Percentiles rank a stretch among this genome's conserved stretches.
Evolutionary conservation across 2,329 filamentous ascomycete species (phyloP).

Genomic region (Sphaerulina populicola): DNA sequence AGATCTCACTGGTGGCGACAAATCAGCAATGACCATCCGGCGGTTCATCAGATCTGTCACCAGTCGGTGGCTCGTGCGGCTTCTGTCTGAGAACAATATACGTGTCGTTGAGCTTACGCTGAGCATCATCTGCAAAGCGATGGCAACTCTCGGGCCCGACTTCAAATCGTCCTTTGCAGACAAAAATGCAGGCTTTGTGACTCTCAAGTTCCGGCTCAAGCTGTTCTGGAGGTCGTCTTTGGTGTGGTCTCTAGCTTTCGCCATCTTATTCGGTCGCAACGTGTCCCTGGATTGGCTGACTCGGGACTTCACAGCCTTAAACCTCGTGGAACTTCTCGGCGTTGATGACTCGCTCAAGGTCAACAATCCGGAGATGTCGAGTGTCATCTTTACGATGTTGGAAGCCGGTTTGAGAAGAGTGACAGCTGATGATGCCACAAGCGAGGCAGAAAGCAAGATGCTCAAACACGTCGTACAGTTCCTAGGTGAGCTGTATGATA

Average conservation of each 20-base stretch:
- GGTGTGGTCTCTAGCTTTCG: constrained; percentile 81
- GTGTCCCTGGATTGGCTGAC: constrained; percentile 64
- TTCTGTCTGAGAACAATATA: constrained; percentile 77
- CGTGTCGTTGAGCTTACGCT: constrained; percentile 72
- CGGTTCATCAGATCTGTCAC: constrained; percentile 93
- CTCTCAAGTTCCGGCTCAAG: constrained; percentile 73
- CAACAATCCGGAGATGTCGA: constrained; percentile 66
- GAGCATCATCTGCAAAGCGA: constrained; percentile 73
- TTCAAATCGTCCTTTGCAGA: constrained; percentile 80
- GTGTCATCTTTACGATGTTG: constrained; percentile 77
- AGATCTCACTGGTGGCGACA: constrained; percentile 24
- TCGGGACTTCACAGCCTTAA: constrained; percentile 63
- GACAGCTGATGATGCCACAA: constrained; percentile 52
- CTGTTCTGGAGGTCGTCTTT: constrained; percentile 81
- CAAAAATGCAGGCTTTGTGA: constrained; percentile 79
- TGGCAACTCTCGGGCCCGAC: constrained; percentile 69
- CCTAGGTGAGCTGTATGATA: constrained; percentile 66
- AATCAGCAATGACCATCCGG: constrained; percentile 22
- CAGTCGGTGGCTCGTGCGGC: constrained; percentile 70
- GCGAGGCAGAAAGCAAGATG: constrained; percentile 43
- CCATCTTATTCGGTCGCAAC: constrained; percentile 78
- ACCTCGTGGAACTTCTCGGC: constrained; percentile 63
- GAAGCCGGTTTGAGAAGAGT: constrained; percentile 71
- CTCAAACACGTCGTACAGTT: constrained; percentile 72
- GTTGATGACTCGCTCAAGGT: constrained; percentile 54